phyloP scores from a whole-genome alignment of 139 green algal species.

The Micromonas pusilla region DNA sequence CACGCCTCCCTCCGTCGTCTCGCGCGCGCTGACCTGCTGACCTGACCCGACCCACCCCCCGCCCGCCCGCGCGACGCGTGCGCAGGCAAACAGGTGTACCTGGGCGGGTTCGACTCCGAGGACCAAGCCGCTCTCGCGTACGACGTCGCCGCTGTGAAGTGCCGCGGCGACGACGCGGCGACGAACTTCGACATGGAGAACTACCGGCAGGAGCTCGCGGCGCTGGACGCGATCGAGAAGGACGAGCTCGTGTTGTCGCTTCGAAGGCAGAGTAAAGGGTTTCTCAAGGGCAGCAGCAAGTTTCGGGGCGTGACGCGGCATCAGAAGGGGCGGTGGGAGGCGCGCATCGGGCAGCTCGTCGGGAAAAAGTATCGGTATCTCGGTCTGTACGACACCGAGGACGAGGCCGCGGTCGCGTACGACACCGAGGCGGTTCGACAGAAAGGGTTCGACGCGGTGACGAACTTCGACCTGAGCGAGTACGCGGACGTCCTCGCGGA shows the following conservation, averaged over 20 bases:
- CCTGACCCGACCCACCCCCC: constrained; percentile 12
- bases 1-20: too few relatives aligned
- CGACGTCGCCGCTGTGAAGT: constrained; percentile 67
- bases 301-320: constrained; percentile 67
- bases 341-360: constrained; percentile 53
- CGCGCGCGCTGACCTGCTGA: too few relatives aligned
- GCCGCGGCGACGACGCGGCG: constrained; percentile 42
- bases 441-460: constrained; percentile 52
- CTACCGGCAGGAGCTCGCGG: constrained; percentile 50
- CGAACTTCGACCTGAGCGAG: constrained; percentile 61
- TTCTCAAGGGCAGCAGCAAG: constrained; percentile 41
- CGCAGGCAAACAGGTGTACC: constrained; percentile 68
- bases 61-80: constrained; percentile 23
- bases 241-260: constrained; percentile 67
- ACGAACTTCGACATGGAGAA: constrained; percentile 63
- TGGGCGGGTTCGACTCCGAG: constrained; percentile 77
- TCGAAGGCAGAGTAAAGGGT: constrained; percentile 54
- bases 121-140: constrained; percentile 70
- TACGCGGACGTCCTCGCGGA: constrained; percentile 27
- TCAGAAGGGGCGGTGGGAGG: constrained; percentile 68
- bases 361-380: constrained; percentile 60
- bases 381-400: constrained; percentile 59
- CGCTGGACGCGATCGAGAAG: constrained; percentile 49
- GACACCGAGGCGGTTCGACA: constrained; percentile 53
- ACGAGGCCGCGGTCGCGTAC: constrained; percentile 62